Conservation (phyloP, 2,329 filamentous ascomycete genomes). For the Aspergillus sp. region DNA sequence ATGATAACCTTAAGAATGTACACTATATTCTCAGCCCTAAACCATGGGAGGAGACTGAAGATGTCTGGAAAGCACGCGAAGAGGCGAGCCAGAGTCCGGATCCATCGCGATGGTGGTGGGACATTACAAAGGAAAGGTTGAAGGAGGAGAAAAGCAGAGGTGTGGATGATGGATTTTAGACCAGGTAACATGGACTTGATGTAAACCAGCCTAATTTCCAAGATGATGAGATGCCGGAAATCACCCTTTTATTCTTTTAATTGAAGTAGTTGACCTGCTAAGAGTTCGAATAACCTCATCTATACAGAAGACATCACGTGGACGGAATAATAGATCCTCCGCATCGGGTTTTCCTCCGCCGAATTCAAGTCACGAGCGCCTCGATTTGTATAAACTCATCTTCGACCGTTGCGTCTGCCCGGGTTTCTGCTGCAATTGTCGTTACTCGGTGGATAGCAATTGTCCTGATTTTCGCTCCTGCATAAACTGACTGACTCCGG, state of each 20-base stretch:
- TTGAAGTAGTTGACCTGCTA: too few relatives aligned
- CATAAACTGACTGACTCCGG: too few relatives aligned
- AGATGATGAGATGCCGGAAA: too few relatives aligned
- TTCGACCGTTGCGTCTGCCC: background rate
- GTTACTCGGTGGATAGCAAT: too few relatives aligned
- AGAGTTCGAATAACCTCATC: too few relatives aligned
- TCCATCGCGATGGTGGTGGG: conserved; percentile 57
- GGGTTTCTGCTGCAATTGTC: too few relatives aligned
- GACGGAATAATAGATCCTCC: background rate
- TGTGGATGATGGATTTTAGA: background rate
- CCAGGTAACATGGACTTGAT: too few relatives aligned
- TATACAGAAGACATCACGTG: background rate
- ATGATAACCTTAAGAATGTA: conserved; percentile 57
- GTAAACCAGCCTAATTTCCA: too few relatives aligned
- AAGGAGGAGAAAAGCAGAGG: conserved; percentile 37
- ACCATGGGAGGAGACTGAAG: conserved; percentile 53
- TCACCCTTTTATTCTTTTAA: too few relatives aligned
- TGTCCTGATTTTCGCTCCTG: too few relatives aligned
- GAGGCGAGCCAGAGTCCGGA: conserved; percentile 31
- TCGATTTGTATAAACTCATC: conserved; percentile 2
- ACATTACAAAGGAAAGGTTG: conserved; percentile 45
- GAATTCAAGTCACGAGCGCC: background rate
- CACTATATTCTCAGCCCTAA: conserved; percentile 60
- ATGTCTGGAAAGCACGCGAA: conserved; percentile 1
- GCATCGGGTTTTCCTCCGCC: background rate